These are phyloP conservation scores for Globisporangium emineosum DNA, from an alignment of 352 stramenopile genomes.

Conservation along the genomic window DNA sequence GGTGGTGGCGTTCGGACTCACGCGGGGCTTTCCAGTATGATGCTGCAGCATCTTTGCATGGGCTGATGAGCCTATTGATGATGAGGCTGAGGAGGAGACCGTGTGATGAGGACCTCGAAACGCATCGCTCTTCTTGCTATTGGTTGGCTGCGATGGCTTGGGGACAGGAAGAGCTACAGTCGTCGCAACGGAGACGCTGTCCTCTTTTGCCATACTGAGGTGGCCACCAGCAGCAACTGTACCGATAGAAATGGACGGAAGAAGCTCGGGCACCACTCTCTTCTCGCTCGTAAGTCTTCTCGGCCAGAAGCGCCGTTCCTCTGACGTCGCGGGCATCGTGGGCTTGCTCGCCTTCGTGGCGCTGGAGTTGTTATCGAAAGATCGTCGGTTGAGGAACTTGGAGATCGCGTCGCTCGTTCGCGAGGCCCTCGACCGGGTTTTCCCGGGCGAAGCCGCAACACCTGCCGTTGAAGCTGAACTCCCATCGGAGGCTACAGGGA, in stretches of 20 bases:
- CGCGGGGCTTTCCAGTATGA: slow-evolving; percentile 21
- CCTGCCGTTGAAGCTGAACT: not conserved
- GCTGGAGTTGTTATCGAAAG: not conserved
- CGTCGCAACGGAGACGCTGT: not conserved
- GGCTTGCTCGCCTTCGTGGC: not conserved
- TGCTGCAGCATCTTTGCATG: too few relatives aligned
- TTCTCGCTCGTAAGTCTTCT: slow-evolving; percentile 13
- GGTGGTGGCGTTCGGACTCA: slow-evolving; percentile 6
- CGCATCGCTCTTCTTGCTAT: slow-evolving; percentile 11
- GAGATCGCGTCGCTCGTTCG: slow-evolving; percentile 7
- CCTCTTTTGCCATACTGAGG: not conserved
- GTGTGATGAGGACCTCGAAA: slow-evolving; percentile 2
- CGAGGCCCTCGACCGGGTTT: slow-evolving; percentile 6
- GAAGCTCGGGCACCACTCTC: not conserved
- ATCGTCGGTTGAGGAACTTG: slow-evolving; percentile 9
- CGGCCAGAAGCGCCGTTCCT: slow-evolving; percentile 14
- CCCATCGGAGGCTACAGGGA: not conserved
- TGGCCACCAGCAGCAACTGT: not conserved
- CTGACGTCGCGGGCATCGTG: not conserved
- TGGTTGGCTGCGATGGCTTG: not conserved
- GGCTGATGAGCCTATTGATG: not conserved
- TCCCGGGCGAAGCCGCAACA: not conserved
- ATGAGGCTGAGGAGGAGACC: not conserved
- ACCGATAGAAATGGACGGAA: not conserved
- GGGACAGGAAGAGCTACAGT: not conserved